Percentiles rank a stretch among this genome's conserved stretches.
These are phyloP conservation scores for Annulohypoxylon nitens DNA, from an alignment of 495 filamentous ascomycete genomes.

Conservation along the genomic window DNA sequence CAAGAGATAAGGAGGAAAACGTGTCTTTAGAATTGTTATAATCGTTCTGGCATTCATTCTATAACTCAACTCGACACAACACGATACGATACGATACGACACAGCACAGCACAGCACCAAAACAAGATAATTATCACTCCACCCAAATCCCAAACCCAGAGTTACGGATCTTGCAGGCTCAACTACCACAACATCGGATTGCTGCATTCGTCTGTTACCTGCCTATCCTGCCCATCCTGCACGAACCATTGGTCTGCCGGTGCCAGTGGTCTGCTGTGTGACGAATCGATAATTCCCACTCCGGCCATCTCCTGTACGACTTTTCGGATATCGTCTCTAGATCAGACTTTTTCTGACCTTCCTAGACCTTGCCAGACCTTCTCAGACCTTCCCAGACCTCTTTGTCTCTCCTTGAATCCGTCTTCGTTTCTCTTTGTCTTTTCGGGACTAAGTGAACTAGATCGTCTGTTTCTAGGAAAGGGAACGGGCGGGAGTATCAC, in stretches of 20 bases:
- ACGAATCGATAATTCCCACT: constrained; percentile 25
- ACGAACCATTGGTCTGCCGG: constrained; percentile 44
- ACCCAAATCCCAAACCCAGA: constrained; percentile 10
- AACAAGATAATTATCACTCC: constrained; percentile 31
- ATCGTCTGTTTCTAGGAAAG: constrained; percentile 41
- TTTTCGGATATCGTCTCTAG: neutral
- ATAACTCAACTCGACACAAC: too few relatives aligned
- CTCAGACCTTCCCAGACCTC: neutral
- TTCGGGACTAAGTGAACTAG: constrained; percentile 10
- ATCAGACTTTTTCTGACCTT: neutral
- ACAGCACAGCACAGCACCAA: neutral
- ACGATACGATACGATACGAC: neutral
- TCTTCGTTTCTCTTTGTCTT: constrained; percentile 29
- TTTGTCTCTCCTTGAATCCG: constrained; percentile 29
- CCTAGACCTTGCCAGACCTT: neutral
- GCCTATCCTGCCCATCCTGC: constrained; percentile 50
- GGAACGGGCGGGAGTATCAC: constrained; percentile 23
- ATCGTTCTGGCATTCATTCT: constrained; percentile 27
- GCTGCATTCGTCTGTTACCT: constrained; percentile 47
- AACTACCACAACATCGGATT: constrained; percentile 40
- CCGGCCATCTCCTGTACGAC: constrained; percentile 6
- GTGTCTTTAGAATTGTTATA: constrained; percentile 6
- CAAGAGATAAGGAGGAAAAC: constrained; percentile 9
- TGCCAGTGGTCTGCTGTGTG: constrained; percentile 24
- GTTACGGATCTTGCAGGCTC: constrained; percentile 33